Evolutionary conservation across 1,284 basidiomycete genomes (phyloP), one percentile per base, ranked within the genome.

Genomic region (Golubevia sp.): DNA sequence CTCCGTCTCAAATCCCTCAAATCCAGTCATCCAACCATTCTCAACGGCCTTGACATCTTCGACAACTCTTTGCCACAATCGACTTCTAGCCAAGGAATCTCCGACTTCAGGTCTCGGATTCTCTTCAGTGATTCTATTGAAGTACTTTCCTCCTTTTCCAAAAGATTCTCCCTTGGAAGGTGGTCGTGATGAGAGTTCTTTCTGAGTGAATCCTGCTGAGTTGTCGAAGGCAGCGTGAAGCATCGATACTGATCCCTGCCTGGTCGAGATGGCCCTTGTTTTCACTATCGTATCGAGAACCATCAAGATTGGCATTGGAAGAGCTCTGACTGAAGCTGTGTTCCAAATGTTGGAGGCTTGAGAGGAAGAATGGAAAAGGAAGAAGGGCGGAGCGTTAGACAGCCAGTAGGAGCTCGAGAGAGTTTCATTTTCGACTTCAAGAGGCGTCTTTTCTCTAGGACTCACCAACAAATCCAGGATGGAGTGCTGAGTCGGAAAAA

Each of bases 11-110:
- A n/a, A n/a, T n/a, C n/a, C n/a, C n/a, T n/a, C n/a, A n/a, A 72
- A 44, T 27, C 66, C 68, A 2, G 21, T 23, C 0, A 57, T 67
- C 2, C 70, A 27, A 3, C 65, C 63, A 7, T 67, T 48, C 48
- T 71, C 62, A 6, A 51, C 57, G 49, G 70, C 73, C 64, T 77
- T 70, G 59, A 82, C 67, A 55, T 82, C 79, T 27, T 76, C 76
- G 7, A 72, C 58, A 6, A 71, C 71, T 5, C 71, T 64, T 50
- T 74, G 61, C 64, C 77, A 82, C 55, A 82, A 55, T 11, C 75
- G 62, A 18, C 58, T 54, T 23, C 70, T 65, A 1, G 66, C 71
- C 27, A 78, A 57, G 2, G 49, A 50, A 57, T 78, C 74, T 11
- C 66, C 67, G 1, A 66, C 64, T 58, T 78, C 76, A 2, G 76